Evolutionary conservation across 1,284 basidiomycete genomes (phyloP).

Genomic region (Chalciporus sp.): DNA sequence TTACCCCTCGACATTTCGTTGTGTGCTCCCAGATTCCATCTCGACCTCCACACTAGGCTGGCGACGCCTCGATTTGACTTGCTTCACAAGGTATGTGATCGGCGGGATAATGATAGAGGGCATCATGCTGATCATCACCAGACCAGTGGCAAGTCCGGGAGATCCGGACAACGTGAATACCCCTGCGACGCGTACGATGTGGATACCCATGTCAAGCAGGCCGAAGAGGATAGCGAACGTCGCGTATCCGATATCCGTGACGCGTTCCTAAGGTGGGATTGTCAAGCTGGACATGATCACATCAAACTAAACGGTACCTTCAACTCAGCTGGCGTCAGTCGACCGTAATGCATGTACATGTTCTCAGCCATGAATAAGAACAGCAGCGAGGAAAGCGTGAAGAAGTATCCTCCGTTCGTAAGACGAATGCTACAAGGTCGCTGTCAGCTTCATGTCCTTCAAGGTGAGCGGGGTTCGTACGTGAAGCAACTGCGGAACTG

Average conservation of each 20-base stretch:
- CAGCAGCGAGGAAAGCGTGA: slow-evolving; percentile 13
- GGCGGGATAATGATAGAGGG: slow-evolving; percentile 6
- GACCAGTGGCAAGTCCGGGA: slow-evolving; percentile 14
- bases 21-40: slow-evolving; percentile 3
- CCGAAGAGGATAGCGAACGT: slow-evolving; percentile 22
- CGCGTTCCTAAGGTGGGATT: slow-evolving; percentile 14
- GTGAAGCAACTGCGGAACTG: slow-evolving; percentile 29
- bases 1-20: background rate
- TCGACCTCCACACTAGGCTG: background rate
- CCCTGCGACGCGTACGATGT: slow-evolving; percentile 19
- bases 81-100: slow-evolving; percentile 1
- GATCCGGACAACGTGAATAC: slow-evolving; percentile 17
- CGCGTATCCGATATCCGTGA: slow-evolving; percentile 13
- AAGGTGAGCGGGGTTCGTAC: slow-evolving; percentile 8
- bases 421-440: slow-evolving; percentile 25
- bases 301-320: slow-evolving; percentile 19
- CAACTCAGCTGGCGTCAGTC: slow-evolving; percentile 24
- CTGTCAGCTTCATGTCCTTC: slow-evolving; percentile 1
- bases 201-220: slow-evolving; percentile 23
- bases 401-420: slow-evolving; percentile 10
- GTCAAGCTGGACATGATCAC: background rate
- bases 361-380: slow-evolving; percentile 24
- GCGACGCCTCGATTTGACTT: background rate
- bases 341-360: slow-evolving; percentile 25
- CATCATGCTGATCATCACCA: slow-evolving; percentile 23